Evolutionary conservation across 345 rosid species (phyloP), one percentile per base, ranked within the genome.

Genomic region (Microcos paniculata): DNA sequence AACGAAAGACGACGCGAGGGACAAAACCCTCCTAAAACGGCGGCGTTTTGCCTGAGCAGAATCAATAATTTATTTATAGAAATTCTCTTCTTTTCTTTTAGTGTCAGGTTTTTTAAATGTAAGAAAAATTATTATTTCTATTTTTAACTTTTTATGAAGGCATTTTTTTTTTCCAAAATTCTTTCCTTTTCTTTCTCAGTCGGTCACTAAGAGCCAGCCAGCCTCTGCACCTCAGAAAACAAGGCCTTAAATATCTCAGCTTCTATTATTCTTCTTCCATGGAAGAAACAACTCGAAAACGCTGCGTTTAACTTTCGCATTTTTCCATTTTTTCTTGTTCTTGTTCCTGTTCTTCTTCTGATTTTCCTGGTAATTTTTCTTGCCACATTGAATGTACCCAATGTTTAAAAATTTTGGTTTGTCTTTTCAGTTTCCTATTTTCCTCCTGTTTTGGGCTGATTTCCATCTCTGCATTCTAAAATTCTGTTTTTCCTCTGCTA

Each of bases 381-480:
- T 42, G 13, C 56, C 42, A 73, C 24, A 43, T 28, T 73, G 18
- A 42, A n/a, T 30, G 59, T 30, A 49, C 72, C 72, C 72, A 49
- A 46, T 19, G 58, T 69, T 69, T 42, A 2, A 48, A 70, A 30
- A n/a, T n/a, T 26, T 49, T 16, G 18, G 43, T 30, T n/a, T 69
- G 43, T 58, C 49, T 28, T 69, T 70, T 51, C 28, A 49, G 21
- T 43, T 42, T 66, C 61, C 58, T 13, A 18, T 26, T 74, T 24
- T 73, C 14, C 56, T 40, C 40, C 11, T 26, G 49, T 66, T 73
- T 30, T 26, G 61, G 43, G 75, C 0, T 79, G 1, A 18, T 63
- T 62, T 77, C 66, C n/a, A 23, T 78, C 78, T 66, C 63, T 85
- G 77, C 93, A 85, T 89, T 84, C 51, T 74, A 56, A 56, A n/a